Base-by-base conservation (phyloP, 495 filamentous ascomycete species). In the Copromyces sp. region DNA sequence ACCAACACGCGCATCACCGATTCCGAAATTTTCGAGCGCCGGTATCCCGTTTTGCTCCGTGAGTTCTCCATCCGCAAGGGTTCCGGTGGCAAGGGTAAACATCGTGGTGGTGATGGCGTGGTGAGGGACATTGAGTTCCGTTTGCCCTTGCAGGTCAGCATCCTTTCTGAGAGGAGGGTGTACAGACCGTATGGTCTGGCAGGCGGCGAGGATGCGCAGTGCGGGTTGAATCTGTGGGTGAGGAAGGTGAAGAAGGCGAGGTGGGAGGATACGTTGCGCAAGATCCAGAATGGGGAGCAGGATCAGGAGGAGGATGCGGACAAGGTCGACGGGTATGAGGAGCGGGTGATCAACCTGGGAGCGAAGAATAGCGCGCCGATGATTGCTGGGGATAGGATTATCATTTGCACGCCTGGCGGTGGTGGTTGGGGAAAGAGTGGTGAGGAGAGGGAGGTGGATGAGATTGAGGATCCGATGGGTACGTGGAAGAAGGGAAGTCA, bases 1-100 rank as follows among this genome's bases (percentile, higher is more conserved):
- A 99, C 95, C n/a, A 99, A 99, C 80, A 99, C 95, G 6, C 89
- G 95, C 1, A 98, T 98, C 78, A 99, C 95, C 1, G 95, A 99
- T 82, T 87, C 93, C 0, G 95, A 99, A 76, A 89, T 98, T n/a
- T 94, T 99, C 76, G 95, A 99, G 81, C 87, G 95, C 3, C 87
- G 95, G 17, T 99, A 99, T 77, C 95, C 95, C 1, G 92, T 97
- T 3, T 77, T 98, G 16, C 85, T 98, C 24, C 86, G 92, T 0
- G 90, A 95, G 78, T 99, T 98, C 79, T 89, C 89, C 3, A 85
- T 98, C 35, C 84, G 95, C 0, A 77, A 82, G 35, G 89, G 89
- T 0, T 90, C 88, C 14, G 91, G 90, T 24, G 95, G 95, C 0
- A 79, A 77, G 53, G 95, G 95, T 3, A 86, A 89, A 79, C 91